Base-by-base conservation (phyloP, 1,139 yeast species). In the Debaryomycetaceae sp. region DNA sequence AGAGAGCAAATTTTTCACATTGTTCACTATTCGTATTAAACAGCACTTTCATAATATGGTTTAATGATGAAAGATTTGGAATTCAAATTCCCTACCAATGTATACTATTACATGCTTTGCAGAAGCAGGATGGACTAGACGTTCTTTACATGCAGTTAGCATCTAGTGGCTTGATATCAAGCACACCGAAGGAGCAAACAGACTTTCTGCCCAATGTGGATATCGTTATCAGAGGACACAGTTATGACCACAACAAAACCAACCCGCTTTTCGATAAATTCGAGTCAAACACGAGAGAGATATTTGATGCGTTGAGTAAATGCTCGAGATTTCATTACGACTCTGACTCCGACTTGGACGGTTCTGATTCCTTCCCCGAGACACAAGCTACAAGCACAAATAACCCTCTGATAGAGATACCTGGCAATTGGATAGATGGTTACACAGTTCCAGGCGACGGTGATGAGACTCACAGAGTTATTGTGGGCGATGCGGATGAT, bases 321-420 rank as follows among this genome's bases (percentile, higher is more conserved):
- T 72, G 78, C 45, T 68, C 76, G 2, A 63, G 73, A 1, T 51
- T 70, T 34, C 69, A 70, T 43, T 50, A 43, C 36, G 75, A 70
- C 43, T 39, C 58, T 0, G 64, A 50, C 2, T 38, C 47, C 0
- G 59, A 52, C 9, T 52, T 54, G 2, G 62, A 58, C 1, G 55
- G 53, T 3, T n/a, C 16, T 3, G 2, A 7, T 18, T 17, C 13
- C 6, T 32, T 17, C 26, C 29, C 37, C 6, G 42, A 32, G 16
- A 24, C 35, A 17, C 46, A 44, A 24, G 43, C 43, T 13, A n/a
- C 11, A 30, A 35, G 15, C 16, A 5, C 13, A 16, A 17, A 28
- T 30, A 8, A 26, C 32, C 30, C 31, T 8, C 30, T 26, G 38
- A 29, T 17, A 16, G 22, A 18, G 15, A n/a, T 16, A 7, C 34